Evolutionary conservation across 305 asterid genomes (phyloP).

Genomic region (Solanum hybrid): DNA sequence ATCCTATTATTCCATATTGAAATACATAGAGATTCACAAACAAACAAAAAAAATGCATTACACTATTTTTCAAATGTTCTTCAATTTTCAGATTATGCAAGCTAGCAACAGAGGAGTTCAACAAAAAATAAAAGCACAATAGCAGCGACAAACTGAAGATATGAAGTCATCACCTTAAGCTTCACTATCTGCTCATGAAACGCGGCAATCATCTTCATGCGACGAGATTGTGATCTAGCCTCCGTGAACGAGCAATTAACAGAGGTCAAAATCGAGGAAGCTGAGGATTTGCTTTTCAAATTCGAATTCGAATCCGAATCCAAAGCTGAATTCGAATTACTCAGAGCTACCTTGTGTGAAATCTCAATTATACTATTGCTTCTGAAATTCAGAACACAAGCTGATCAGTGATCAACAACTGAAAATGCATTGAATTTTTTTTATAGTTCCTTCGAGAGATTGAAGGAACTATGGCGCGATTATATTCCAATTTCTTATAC

Average conservation of each 20-base stretch:
- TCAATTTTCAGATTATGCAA: background rate
- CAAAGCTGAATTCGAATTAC: background rate
- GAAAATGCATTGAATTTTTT: background rate
- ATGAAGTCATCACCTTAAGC: constrained; percentile 34
- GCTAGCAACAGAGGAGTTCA: background rate
- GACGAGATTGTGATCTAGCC: constrained; percentile 19
- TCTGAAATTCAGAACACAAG: constrained; percentile 1
- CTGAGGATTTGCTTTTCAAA: constrained; percentile 26
- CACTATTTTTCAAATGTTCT: background rate
- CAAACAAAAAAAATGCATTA: background rate
- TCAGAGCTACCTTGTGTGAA: constrained; percentile 15
- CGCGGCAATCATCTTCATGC: constrained; percentile 23
- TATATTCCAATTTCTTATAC: background rate
- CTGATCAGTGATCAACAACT: background rate
- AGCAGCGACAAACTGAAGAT: background rate
- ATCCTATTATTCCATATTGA: background rate
- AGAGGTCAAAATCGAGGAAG: constrained; percentile 26
- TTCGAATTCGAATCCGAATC: background rate
- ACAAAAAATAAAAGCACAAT: background rate
- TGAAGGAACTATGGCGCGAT: background rate
- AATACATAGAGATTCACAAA: background rate
- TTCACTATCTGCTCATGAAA: constrained; percentile 15
- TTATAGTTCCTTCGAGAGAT: background rate
- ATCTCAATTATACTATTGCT: constrained; percentile 22
- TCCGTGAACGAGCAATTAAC: constrained; percentile 11